Base-by-base conservation (phyloP, 2,329 filamentous ascomycete species). In the Fusarium guadeloupense region DNA sequence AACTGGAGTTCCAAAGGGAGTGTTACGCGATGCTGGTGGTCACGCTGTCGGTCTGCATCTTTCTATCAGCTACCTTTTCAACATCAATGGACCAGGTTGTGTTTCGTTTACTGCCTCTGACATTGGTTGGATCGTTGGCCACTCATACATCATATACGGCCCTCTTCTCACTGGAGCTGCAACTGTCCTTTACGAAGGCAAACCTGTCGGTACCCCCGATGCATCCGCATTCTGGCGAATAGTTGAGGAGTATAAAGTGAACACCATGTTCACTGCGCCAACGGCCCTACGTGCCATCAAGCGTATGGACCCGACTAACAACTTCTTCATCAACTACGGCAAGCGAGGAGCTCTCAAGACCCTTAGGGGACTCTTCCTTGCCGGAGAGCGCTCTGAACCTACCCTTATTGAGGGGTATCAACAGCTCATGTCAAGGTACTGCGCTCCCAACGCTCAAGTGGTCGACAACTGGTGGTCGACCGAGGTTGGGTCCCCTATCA, bases 111-210 rank as follows among this genome's bases (percentile, higher is more conserved):
- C 88, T 6, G 89, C 90, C 2, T 92, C 89, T 13, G 93, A 98
- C 71, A 94, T 97, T 52, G 94, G 93, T 26, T 97, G 93, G 94
- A 92, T 79, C 6, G 76, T 78, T 9, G 76, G 76, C 14, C 76
- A 93, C 72, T 90, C 87, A 6, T 97, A 95, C 72, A 97, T 97
- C 61, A 80, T 97, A 12, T 97, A 97, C 71, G 93, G 87, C 5
- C 93, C 93, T 12, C 84, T 98, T 6, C 84, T 97, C 2, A 86
- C 89, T 1, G 93, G 93, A 6, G 93, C 93, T 3, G 89, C 93
- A 2, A 96, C 92, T 0, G 85, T 97, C 1, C 80, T 97, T 0
- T 97, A 93, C 74, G 93, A 97, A 77, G 94, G 93, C n/a, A 97
- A 97, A 66, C 93, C 93, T 0, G 82, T 97, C 12, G 93, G 93